A percentile compares a stretch with the other conserved stretches of the same genome.
phyloP scores from a whole-genome alignment of 129 eudicot genomes.

The Solidago caesia region DNA sequence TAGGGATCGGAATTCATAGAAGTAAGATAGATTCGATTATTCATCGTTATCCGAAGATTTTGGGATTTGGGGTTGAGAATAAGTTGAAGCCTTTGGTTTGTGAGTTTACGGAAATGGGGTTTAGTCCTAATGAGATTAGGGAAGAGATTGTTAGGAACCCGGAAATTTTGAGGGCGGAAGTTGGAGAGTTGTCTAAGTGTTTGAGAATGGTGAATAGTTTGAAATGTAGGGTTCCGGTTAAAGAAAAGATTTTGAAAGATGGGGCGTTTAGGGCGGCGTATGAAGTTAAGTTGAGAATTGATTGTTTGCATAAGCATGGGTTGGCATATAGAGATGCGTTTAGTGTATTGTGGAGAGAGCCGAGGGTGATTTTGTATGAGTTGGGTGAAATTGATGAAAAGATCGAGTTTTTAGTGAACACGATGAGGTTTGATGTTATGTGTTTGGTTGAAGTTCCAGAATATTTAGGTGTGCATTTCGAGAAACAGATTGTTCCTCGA shows the following conservation, averaged over 20 bases:
- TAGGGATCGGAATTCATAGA: slow-evolving; percentile 48
- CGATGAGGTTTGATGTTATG: slow-evolving; percentile 59
- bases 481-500: slow-evolving; percentile 87
- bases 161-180: slow-evolving; percentile 60
- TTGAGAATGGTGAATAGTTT: slow-evolving; percentile 61
- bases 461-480: slow-evolving; percentile 73
- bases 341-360: slow-evolving; percentile 75
- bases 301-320: slow-evolving; percentile 73
- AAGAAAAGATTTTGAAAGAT: slow-evolving; percentile 47
- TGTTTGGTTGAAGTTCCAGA: slow-evolving; percentile 81
- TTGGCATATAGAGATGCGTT: slow-evolving; percentile 69
- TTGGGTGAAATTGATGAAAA: slow-evolving; percentile 64
- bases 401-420: slow-evolving; percentile 57
- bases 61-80: slow-evolving; percentile 50
- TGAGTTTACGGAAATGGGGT: slow-evolving; percentile 65
- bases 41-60: slow-evolving; percentile 41
- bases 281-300: slow-evolving; percentile 65
- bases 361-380: slow-evolving; percentile 57
- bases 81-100: slow-evolving; percentile 59
- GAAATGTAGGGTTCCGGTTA: slow-evolving; percentile 59
- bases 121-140: slow-evolving; percentile 41
- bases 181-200: slow-evolving; percentile 75
- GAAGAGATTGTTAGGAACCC: slow-evolving; percentile 64
- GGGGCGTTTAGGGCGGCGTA: slow-evolving; percentile 72
- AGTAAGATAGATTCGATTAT: slow-evolving; percentile 44